Evolutionary conservation across 345 rosid genomes (phyloP), one percentile per base, ranked within the genome.

Genomic region (Atalantia buxifolia): DNA sequence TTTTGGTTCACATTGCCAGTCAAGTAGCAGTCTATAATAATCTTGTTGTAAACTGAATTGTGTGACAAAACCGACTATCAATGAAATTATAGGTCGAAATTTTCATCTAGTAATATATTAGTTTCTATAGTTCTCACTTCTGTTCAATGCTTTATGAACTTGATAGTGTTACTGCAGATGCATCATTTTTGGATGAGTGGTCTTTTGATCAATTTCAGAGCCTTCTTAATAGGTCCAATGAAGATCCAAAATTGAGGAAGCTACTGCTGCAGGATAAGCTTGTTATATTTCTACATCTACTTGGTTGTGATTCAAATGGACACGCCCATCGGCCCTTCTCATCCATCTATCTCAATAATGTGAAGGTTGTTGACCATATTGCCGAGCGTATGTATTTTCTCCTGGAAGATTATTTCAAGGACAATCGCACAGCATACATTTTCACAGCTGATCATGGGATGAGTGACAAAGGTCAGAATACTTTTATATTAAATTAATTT

Each of bases 121-220:
- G 45, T 27, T 69, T 78, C 13, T 60, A 27, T 50, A 33, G 45
- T 31, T 60, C 65, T 64, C 22, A 50, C 10, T 28, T 48, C 71
- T 71, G 64, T 81, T 81, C 75, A 73, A 74, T 76, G 71, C 81
- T 67, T 79, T 81, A 75, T 79, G 40, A 69, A 71, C 80, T 77
- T 35, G 50, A 59, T 77, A 82, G 80, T 84, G 79, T 70, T 81
- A 71, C 75, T 93, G 93, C 93, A 95, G 99, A 95, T 92, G 99
- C 99, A 27, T 92, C 99, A 76, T 95, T 95, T 89, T 86, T 93
- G 91, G 99, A 95, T 87, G 97, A 93, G 88, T 95, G 99, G 97
- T 92, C 99, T 82, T 95, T 92, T 80, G 97, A 95, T 79, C 97
- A 95, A 80, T 91, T 95, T 84, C 91, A 93, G 88, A 86, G 91